Evolutionary conservation across 2,329 filamentous ascomycete genomes (phyloP), one percentile per base, ranked within the genome.

Genomic region (Alternaria triticina): DNA sequence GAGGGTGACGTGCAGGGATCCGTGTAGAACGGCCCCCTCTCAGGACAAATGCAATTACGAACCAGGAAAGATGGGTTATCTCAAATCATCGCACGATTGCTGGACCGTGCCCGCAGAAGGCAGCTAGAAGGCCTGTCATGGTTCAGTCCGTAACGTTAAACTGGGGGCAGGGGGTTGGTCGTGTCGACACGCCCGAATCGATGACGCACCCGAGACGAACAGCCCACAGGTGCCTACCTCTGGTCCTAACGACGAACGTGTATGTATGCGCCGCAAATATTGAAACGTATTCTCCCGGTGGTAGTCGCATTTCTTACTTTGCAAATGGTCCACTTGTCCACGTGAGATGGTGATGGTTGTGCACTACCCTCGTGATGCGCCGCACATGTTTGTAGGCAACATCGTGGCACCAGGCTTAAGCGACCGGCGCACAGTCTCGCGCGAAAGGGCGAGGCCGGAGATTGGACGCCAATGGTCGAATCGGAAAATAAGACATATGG

Each of bases 381-480:
- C 52, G 58, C 22, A 47, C 23, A 36, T 51, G 27, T 40, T 49
- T 45, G 44, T 43, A 50, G 49, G 49, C 49, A 52, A 20, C 33
- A 54, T 54, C 22, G 40, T 46, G 17, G 54, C 55, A 43, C 12
- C 36, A 50, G 45, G 45, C 44, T 22, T 50, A 57, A 50, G 55
- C 65, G 68, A 69, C 68, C 40, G 62, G 63, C 67, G 64, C 60
- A 62, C 44, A 45, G 54, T 55, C 55, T 36, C 54, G 63, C 59
- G 61, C 56, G 52, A 57, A 54, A 64, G 58, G 36, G 57, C 54
- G 36, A 46, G n/a, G 47, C 30, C 46, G 63, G 61, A 66, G 62
- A 70, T 65, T 67, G 57, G 51, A 25, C 44, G 54, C 25, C 25
- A 49, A 28, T 49, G 55, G 22, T 62, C 62, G 60, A 59, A 52